Evolutionary conservation across 495 filamentous ascomycete species (phyloP).

Genomic region (Daldinia grandis): DNA sequence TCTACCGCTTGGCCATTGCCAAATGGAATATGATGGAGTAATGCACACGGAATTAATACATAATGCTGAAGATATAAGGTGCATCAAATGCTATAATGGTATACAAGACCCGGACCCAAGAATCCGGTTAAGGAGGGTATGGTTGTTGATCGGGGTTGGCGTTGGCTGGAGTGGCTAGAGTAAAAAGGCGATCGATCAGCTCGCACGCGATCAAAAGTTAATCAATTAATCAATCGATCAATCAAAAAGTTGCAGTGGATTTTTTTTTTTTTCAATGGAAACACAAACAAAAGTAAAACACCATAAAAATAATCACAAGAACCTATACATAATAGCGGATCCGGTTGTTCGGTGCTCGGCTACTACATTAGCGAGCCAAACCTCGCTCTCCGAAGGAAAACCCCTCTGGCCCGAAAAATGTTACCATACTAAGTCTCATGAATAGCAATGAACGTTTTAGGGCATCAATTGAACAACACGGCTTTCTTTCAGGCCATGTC

Average conservation of each 20-base stretch:
- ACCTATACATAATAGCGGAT: slow-evolving; percentile 5
- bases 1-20: neutral
- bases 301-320: slow-evolving; percentile 18
- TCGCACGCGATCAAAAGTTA: slow-evolving; percentile 1
- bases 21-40: neutral
- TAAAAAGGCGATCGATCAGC: neutral
- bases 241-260: neutral
- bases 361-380: slow-evolving; percentile 12
- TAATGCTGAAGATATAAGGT: neutral
- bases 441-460: neutral
- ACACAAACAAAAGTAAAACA: slow-evolving; percentile 13
- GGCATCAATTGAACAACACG: slow-evolving; percentile 7
- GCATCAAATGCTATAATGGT: neutral
- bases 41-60: neutral
- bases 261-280: neutral
- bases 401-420: slow-evolving; percentile 19
- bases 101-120: slow-evolving; percentile 7
- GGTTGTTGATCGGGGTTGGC: neutral
- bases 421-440: slow-evolving; percentile 23
- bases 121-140: slow-evolving; percentile 20
- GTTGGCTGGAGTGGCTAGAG: neutral
- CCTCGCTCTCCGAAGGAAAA: slow-evolving; percentile 30
- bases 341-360: slow-evolving; percentile 34
- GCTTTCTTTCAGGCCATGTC: slow-evolving; percentile 8
- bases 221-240: neutral